These are phyloP conservation scores for Aleurites moluccanus DNA, from an alignment of 441 rosid species.

Conservation along the genomic window DNA sequence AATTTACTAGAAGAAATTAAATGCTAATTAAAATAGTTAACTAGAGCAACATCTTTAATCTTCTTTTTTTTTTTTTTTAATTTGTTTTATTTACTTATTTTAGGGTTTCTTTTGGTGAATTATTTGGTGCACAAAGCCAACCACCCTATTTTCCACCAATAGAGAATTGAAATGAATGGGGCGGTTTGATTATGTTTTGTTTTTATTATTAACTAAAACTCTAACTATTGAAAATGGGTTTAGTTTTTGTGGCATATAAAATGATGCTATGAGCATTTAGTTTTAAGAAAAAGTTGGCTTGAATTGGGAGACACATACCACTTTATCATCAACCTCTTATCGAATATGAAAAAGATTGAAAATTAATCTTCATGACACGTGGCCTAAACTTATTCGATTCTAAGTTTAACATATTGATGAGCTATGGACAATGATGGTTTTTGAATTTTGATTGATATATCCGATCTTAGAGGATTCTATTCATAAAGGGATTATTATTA, in stretches of 20 bases:
- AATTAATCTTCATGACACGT: slow-evolving; percentile 11
- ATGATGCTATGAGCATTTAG: slow-evolving; percentile 24
- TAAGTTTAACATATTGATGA: slow-evolving; percentile 27
- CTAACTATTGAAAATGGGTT: not conserved
- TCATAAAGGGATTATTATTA: not conserved
- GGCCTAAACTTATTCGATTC: slow-evolving; percentile 29
- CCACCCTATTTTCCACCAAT: slow-evolving; percentile 32
- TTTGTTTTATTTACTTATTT: not conserved
- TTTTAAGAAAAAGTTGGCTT: not conserved
- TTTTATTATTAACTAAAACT: not conserved
- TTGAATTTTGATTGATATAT: slow-evolving; percentile 8
- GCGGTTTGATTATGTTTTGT: slow-evolving; percentile 28
- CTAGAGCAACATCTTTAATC: not conserved
- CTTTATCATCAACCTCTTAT: not conserved
- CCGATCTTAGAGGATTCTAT: slow-evolving; percentile 28
- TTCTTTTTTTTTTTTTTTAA: not conserved
- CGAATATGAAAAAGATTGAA: not conserved
- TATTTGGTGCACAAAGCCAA: slow-evolving; percentile 16
- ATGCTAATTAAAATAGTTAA: not conserved
- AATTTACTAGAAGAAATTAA: not conserved
- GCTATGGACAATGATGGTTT: slow-evolving; percentile 29
- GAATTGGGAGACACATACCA: slow-evolving; percentile 17
- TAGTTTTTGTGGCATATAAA: slow-evolving; percentile 9
- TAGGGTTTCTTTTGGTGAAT: slow-evolving; percentile 10
- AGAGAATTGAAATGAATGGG: slow-evolving; percentile 24